phyloP scores from a whole-genome alignment of 2,329 filamentous ascomycete genomes.

The Colletotrichum coccodes region DNA sequence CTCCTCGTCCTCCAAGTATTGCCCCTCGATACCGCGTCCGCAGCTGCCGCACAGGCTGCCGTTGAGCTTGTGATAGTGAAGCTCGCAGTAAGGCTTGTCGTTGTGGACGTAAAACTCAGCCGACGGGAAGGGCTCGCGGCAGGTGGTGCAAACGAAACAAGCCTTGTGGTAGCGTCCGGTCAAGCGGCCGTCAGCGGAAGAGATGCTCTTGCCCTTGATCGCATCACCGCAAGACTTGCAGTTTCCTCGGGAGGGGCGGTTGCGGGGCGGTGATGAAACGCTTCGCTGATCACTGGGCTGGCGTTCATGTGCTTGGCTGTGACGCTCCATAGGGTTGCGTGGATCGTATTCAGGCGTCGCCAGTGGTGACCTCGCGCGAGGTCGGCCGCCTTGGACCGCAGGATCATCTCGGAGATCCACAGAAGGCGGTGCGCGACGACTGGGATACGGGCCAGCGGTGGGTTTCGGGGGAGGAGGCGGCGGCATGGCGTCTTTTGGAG shows the following conservation, averaged over 20 bases:
- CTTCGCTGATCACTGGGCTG: conserved; percentile 23
- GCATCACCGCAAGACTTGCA: conserved; percentile 84
- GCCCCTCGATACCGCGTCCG: conserved; percentile 88
- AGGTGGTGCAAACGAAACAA: conserved; percentile 93
- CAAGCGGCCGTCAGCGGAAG: conserved; percentile 89
- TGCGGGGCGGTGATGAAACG: conserved; percentile 37
- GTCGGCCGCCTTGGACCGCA: conserved; percentile 37
- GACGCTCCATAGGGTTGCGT: conserved; percentile 29
- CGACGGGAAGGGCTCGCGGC: conserved; percentile 82
- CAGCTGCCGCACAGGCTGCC: conserved; percentile 86
- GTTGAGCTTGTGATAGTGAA: conserved; percentile 93
- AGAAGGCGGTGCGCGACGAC: conserved; percentile 18
- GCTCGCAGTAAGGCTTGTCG: conserved; percentile 89
- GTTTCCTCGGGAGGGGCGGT: conserved; percentile 69
- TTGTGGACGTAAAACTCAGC: conserved; percentile 92
- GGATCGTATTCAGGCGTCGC: conserved; percentile 35
- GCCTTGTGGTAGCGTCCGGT: conserved; percentile 95
- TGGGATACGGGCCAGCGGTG: conserved; percentile 26
- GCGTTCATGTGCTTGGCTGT: conserved; percentile 21
- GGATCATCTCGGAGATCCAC: conserved; percentile 46
- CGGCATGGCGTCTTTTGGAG: conserved; percentile 39
- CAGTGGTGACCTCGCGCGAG: conserved; percentile 37
- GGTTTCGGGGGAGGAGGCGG: conserved; percentile 36
- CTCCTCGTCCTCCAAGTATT: conserved; percentile 86
- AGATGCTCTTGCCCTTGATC: conserved; percentile 92